Evolutionary conservation across 257 asterid genomes (phyloP).

Genomic region (Orobanche coerulescens): DNA sequence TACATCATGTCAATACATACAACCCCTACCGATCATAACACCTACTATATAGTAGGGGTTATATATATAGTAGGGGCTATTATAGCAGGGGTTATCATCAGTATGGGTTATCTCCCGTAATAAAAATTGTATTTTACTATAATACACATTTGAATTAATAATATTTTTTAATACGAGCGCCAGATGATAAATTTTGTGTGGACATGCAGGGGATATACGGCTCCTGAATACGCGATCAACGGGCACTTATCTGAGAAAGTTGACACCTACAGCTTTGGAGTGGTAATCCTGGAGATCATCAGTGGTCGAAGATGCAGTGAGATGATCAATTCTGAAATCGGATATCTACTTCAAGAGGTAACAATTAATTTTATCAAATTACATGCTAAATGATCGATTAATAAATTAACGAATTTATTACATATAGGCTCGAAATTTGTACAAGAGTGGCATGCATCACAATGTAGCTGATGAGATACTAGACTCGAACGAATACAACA

Average conservation of each 20-base stretch:
- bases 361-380: background rate
- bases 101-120: no score
- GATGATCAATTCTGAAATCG: conserved; percentile 34
- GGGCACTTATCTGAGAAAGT: conserved; percentile 85
- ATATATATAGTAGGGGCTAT: no score
- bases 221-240: conserved; percentile 77
- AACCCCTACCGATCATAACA: no score
- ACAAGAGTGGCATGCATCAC: conserved; percentile 41
- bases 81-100: no score
- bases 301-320: conserved; percentile 64
- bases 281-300: conserved; percentile 58
- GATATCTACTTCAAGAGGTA: conserved; percentile 68
- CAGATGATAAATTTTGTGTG: no score
- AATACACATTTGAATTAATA: no score
- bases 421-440: conserved; percentile 67
- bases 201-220: conserved; percentile 63
- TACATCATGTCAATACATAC: no score
- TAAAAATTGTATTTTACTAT: no score
- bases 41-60: no score
- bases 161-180: no score
- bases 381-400: no score
- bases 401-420: no score
- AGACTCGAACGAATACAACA: conserved; percentile 35
- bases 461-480: conserved; percentile 53
- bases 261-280: conserved; percentile 69